These are phyloP conservation scores for Triangularia verruculosa DNA, from an alignment of 2,329 filamentous ascomycete genomes.

Conservation along the genomic window DNA sequence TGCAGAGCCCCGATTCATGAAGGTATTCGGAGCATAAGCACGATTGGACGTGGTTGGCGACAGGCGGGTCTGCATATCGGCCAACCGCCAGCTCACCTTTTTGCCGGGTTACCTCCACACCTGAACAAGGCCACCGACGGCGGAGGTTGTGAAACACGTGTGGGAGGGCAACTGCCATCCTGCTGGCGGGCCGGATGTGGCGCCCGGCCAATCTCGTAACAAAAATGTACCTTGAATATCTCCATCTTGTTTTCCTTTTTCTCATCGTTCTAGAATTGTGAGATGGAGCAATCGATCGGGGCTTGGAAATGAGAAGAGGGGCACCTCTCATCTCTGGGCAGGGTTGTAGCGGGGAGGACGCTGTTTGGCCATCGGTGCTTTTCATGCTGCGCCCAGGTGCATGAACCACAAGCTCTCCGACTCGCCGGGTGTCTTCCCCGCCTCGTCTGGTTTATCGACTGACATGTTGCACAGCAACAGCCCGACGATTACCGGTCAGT, in stretches of 20 bases:
- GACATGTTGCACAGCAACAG: not conserved
- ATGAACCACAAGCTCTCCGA: not conserved
- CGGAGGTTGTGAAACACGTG: not conserved
- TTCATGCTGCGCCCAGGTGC: not conserved
- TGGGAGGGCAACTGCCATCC: not conserved
- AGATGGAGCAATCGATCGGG: slow-evolving; percentile 10
- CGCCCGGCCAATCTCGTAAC: not conserved
- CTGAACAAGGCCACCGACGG: not conserved
- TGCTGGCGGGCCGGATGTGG: not conserved
- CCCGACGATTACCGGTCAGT: not conserved
- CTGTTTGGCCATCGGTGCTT: slow-evolving; percentile 12
- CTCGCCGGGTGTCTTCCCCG: not conserved
- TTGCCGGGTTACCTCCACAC: not conserved
- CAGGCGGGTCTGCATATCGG: not conserved
- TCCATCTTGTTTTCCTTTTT: not conserved
- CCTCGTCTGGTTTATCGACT: not conserved
- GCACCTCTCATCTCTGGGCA: slow-evolving; percentile 21
- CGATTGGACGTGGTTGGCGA: not conserved
- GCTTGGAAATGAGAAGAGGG: slow-evolving; percentile 22
- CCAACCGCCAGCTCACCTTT: not conserved
- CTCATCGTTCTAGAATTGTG: not conserved
- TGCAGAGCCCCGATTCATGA: slow-evolving; percentile 7
- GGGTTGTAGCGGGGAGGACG: slow-evolving; percentile 12
- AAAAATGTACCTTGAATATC: not conserved
- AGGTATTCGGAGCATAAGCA: not conserved